These are phyloP conservation scores for Fusarium luffae DNA, from an alignment of 2,329 filamentous ascomycete genomes.

Conservation along the genomic window DNA sequence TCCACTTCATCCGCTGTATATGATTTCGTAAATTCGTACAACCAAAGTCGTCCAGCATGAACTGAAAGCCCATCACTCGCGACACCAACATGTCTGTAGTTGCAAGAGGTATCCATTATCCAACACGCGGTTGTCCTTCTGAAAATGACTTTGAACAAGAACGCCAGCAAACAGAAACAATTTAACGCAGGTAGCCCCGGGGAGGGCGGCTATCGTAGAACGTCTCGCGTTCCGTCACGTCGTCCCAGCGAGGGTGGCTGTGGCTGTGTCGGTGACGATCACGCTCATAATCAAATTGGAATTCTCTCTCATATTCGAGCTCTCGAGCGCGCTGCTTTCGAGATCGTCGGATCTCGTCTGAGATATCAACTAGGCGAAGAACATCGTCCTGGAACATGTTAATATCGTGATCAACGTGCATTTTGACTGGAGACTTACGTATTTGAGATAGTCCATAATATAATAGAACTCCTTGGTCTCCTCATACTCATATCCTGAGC, in stretches of 20 bases:
- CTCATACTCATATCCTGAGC: slow-evolving; percentile 86
- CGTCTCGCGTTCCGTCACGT: slow-evolving; percentile 76
- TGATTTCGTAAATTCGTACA: slow-evolving; percentile 41
- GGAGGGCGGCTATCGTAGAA: slow-evolving; percentile 65
- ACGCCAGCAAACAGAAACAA: slow-evolving; percentile 32
- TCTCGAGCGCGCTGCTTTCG: slow-evolving; percentile 65
- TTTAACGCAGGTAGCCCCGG: slow-evolving; percentile 45
- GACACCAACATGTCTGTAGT: slow-evolving; percentile 34
- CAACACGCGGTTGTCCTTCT: slow-evolving; percentile 19
- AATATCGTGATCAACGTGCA: not conserved
- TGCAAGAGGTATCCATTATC: slow-evolving; percentile 29
- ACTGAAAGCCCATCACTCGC: slow-evolving; percentile 13
- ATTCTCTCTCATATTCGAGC: slow-evolving; percentile 68
- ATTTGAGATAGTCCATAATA: slow-evolving; percentile 87
- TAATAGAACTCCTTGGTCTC: slow-evolving; percentile 93
- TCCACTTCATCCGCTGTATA: slow-evolving; percentile 29
- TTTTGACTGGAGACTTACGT: slow-evolving; percentile 69
- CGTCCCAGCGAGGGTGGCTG: slow-evolving; percentile 60
- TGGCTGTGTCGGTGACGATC: slow-evolving; percentile 52
- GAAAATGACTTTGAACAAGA: slow-evolving; percentile 24
- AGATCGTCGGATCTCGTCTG: slow-evolving; percentile 80
- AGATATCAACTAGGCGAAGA: slow-evolving; percentile 81
- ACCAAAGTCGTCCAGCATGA: slow-evolving; percentile 28
- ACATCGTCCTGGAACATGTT: slow-evolving; percentile 78
- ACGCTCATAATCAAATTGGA: slow-evolving; percentile 63